phyloP scores from a whole-genome alignment of 164 flowering plant genomes.

The Vitis rotundifolia region DNA sequence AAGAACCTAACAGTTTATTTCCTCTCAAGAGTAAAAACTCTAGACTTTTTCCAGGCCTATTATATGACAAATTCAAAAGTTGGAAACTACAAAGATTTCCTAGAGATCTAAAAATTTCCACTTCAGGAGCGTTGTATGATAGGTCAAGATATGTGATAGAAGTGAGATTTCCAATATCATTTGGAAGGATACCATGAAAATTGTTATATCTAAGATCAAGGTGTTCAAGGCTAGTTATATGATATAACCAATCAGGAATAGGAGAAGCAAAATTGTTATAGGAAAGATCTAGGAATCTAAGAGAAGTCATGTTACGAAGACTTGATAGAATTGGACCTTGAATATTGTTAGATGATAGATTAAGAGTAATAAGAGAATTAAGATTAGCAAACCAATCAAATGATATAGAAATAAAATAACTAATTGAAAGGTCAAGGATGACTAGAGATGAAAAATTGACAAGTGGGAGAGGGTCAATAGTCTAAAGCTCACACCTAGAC shows the following conservation, averaged over 20 bases:
- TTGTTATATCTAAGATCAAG: neutral
- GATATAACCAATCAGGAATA: neutral
- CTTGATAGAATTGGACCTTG: neutral
- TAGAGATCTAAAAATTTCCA: neutral
- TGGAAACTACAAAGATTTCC: neutral
- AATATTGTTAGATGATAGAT: neutral
- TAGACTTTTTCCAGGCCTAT: too few relatives aligned
- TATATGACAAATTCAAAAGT: too few relatives aligned
- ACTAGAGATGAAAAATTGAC: too few relatives aligned
- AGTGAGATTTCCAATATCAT: neutral
- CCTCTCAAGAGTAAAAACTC: too few relatives aligned
- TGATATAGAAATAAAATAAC: neutral
- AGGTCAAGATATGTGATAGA: neutral
- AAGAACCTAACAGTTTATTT: too few relatives aligned
- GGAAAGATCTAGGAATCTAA: too few relatives aligned
- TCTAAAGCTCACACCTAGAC: conserved; percentile 5
- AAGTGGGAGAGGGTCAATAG: neutral
- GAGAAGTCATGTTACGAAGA: neutral
- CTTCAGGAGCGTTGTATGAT: conserved; percentile 1
- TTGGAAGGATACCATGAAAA: neutral
- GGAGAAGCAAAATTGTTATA: neutral
- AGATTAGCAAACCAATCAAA: neutral
- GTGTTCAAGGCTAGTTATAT: neutral
- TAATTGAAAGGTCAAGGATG: neutral
- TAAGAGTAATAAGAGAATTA: conserved; percentile 5